These are phyloP conservation scores for Catharanthus roseus DNA, from an alignment of 257 asterid species.

Conservation along the genomic window DNA sequence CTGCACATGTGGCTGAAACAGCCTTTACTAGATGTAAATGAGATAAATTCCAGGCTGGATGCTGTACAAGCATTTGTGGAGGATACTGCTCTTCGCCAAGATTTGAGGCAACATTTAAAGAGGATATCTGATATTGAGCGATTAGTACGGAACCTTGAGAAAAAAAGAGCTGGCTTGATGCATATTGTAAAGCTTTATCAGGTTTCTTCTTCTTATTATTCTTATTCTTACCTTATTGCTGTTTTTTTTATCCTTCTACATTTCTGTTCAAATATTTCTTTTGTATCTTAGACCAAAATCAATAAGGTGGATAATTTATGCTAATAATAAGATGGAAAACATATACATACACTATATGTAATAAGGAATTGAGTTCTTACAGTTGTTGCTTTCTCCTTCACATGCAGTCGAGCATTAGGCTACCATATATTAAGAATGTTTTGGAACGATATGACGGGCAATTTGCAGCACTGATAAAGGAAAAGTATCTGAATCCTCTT, in stretches of 20 bases:
- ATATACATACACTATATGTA: not conserved
- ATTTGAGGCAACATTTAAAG: constrained; percentile 85
- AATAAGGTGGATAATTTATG: not conserved
- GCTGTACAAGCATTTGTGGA: constrained; percentile 90
- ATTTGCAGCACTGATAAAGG: constrained; percentile 63
- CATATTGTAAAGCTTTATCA: constrained; percentile 96
- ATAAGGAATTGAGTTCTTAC: too few relatives aligned
- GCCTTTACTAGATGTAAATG: constrained; percentile 72
- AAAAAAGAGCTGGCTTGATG: constrained; percentile 62
- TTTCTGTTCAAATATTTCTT: not conserved
- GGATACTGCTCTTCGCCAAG: constrained; percentile 78
- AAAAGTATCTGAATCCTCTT: constrained; percentile 63
- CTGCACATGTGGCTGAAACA: constrained; percentile 94
- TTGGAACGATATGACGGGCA: constrained; percentile 70
- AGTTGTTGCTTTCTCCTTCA: constrained; percentile 8
- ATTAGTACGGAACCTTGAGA: constrained; percentile 64
- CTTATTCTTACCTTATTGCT: not conserved
- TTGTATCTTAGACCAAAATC: not conserved
- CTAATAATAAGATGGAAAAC: not conserved
- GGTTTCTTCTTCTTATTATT: constrained; percentile 44
- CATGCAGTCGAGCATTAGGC: constrained; percentile 85
- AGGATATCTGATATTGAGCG: constrained; percentile 93
- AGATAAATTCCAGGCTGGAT: constrained; percentile 77
- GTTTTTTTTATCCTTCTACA: constrained; percentile 8
- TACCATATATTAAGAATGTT: constrained; percentile 71